Evolutionary conservation across 2,329 filamentous ascomycete genomes (phyloP).

Genomic region (Cladophialophora psammophila): DNA sequence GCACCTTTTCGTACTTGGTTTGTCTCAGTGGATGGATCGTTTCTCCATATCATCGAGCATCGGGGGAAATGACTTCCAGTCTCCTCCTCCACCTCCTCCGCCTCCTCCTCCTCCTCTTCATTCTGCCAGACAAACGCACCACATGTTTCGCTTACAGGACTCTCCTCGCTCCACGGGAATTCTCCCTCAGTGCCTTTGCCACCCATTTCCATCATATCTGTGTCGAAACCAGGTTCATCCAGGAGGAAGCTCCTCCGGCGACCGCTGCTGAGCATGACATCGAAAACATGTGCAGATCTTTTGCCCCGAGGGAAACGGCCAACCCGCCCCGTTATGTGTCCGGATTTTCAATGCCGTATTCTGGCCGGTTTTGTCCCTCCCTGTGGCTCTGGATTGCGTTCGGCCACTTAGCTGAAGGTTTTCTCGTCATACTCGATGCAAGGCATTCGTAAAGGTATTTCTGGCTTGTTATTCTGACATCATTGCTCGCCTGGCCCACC

Average conservation of each 20-base stretch:
- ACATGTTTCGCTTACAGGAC: too few relatives aligned
- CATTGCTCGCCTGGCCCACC: not conserved
- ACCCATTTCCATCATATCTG: too few relatives aligned
- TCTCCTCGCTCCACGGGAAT: too few relatives aligned
- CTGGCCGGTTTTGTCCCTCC: not conserved
- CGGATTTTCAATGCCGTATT: not conserved
- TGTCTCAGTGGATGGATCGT: too few relatives aligned
- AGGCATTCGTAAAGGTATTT: not conserved
- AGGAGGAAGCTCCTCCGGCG: not conserved
- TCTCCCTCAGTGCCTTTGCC: too few relatives aligned
- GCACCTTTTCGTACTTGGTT: too few relatives aligned
- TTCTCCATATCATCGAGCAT: too few relatives aligned
- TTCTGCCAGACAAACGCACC: too few relatives aligned
- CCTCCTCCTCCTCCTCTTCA: too few relatives aligned
- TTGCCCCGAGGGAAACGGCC: not conserved
- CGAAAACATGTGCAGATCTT: not conserved
- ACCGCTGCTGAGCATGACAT: not conserved
- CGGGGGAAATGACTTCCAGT: too few relatives aligned
- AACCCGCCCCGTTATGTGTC: not conserved
- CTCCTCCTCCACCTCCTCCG: too few relatives aligned
- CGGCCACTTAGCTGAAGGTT: not conserved
- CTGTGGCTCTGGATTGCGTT: not conserved
- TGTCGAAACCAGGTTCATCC: too few relatives aligned
- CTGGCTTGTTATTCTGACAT: slow-evolving; percentile 17
- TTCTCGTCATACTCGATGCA: slow-evolving; percentile 1